These are phyloP conservation scores for Westerdykella aurantiaca DNA, from an alignment of 2,329 filamentous ascomycete species.

Conservation along the genomic window DNA sequence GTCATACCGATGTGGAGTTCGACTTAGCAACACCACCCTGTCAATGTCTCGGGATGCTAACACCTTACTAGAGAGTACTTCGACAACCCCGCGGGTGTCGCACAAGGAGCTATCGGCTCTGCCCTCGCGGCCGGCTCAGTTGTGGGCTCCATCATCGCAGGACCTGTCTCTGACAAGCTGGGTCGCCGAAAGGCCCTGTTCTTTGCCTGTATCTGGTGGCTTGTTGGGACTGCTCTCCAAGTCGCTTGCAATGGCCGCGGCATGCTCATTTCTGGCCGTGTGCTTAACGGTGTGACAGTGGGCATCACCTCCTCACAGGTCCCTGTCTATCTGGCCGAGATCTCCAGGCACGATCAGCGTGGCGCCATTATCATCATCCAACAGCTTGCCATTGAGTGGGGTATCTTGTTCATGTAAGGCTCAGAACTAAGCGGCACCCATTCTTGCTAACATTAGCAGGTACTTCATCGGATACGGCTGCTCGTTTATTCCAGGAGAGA, in stretches of 20 bases:
- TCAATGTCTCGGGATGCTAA: neutral
- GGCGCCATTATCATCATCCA: constrained; percentile 43
- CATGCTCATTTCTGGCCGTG: constrained; percentile 45
- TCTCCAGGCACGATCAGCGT: constrained; percentile 40
- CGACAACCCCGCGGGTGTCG: constrained; percentile 44
- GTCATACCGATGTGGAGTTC: neutral
- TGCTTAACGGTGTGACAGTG: constrained; percentile 40
- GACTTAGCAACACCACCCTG: neutral
- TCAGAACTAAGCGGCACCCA: neutral
- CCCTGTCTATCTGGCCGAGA: constrained; percentile 43
- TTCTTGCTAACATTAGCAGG: constrained; percentile 11
- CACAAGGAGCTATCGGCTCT: constrained; percentile 47
- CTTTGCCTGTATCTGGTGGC: constrained; percentile 47
- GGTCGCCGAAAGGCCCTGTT: constrained; percentile 45
- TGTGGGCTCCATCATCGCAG: constrained; percentile 46
- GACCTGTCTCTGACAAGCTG: constrained; percentile 45
- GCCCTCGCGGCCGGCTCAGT: constrained; percentile 48
- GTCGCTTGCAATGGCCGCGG: constrained; percentile 34
- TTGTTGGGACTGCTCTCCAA: constrained; percentile 39
- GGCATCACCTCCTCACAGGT: constrained; percentile 44
- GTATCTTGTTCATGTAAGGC: constrained; percentile 34
- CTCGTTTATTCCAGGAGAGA: constrained; percentile 35
- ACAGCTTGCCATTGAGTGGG: constrained; percentile 40
- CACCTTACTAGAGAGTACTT: constrained; percentile 40
- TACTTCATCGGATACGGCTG: constrained; percentile 47